These are phyloP conservation scores for Macaranga tanarius DNA, from an alignment of 441 rosid genomes.

Conservation along the genomic window DNA sequence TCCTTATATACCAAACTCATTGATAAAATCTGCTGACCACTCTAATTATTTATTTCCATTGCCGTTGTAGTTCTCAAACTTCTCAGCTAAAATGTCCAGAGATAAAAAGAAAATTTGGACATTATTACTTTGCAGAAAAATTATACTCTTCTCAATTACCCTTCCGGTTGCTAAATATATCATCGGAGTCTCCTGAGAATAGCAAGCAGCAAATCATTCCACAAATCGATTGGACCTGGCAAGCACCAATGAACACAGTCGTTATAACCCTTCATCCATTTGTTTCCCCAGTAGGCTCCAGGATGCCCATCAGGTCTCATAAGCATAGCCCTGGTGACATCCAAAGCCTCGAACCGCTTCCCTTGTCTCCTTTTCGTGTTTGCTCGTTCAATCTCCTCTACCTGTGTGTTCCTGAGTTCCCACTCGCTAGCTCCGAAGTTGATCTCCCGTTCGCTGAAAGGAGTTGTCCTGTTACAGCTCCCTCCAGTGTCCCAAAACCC, in stretches of 20 bases:
- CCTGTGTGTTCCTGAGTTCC: conserved; percentile 51
- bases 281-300: conserved; percentile 60
- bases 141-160: conserved; percentile 3
- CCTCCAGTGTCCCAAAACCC: conserved; percentile 85
- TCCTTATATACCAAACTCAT: no score
- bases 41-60: neutral
- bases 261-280: conserved; percentile 68
- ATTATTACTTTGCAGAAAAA: neutral
- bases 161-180: conserved; percentile 2
- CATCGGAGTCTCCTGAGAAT: conserved; percentile 32
- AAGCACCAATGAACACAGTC: conserved; percentile 93
- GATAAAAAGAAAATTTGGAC: neutral
- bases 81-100: neutral
- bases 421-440: conserved; percentile 33
- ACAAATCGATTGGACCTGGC: conserved; percentile 77
- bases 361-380: conserved; percentile 25
- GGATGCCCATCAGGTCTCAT: conserved; percentile 93
- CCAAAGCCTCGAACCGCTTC: conserved; percentile 48
- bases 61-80: neutral
- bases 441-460: conserved; percentile 31
- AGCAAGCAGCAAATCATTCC: conserved; percentile 73
- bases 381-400: conserved; percentile 44
- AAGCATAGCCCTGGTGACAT: conserved; percentile 63
- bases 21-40: no score
- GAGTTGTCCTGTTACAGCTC: conserved; percentile 55